Conservation (phyloP, 345 rosid species). For the Eucalyptus sp. region DNA sequence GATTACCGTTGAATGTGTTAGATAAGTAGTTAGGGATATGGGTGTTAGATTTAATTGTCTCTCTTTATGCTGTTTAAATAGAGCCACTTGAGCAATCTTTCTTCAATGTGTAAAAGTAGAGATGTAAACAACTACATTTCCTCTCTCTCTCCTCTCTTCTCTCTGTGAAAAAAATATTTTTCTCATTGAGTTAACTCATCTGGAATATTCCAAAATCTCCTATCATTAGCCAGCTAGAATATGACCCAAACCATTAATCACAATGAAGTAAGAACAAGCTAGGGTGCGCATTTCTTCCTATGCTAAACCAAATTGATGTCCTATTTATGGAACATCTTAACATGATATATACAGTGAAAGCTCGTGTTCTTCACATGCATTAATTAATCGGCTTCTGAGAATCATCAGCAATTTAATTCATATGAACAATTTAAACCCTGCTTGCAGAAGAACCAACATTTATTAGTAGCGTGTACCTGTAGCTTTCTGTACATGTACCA, state of each 20-base stretch:
- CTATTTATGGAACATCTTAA: not conserved
- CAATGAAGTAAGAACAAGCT: not conserved
- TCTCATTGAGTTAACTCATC: not conserved
- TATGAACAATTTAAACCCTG: not conserved
- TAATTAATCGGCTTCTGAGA: not conserved
- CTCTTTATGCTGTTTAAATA: not conserved
- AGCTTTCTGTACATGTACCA: constrained; percentile 84
- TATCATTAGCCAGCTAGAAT: not conserved
- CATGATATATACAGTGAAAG: not conserved
- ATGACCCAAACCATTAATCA: not conserved
- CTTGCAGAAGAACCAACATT: not conserved
- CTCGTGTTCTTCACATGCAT: not conserved
- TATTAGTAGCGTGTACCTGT: constrained; percentile 39
- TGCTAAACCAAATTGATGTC: not conserved
- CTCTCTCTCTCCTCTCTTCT: not conserved
- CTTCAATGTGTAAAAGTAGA: not conserved
- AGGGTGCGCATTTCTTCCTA: not conserved
- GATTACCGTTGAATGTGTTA: not conserved
- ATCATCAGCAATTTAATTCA: not conserved
- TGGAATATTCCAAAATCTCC: not conserved
- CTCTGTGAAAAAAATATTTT: not conserved
- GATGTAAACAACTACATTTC: not conserved
- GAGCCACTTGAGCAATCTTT: not conserved
- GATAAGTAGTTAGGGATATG: not conserved
- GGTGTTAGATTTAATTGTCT: not conserved